These are phyloP conservation scores for Teratosphaeriaceae sp. DNA, from an alignment of 2,329 filamentous ascomycete species.

Conservation along the genomic window DNA sequence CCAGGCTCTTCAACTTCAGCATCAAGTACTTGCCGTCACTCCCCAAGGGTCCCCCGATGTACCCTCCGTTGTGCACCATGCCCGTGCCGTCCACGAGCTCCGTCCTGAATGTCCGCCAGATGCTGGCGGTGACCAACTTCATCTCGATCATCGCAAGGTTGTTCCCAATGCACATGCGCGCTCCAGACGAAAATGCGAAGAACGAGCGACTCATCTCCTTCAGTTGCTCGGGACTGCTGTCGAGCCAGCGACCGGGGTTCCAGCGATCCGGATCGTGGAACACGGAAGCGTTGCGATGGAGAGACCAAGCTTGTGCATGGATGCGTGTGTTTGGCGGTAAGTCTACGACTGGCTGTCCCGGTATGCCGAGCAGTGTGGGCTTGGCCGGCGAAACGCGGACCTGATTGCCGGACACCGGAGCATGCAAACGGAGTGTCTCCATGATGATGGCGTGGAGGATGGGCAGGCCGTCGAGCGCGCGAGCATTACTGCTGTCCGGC, in stretches of 20 bases:
- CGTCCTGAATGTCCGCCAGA: slow-evolving; percentile 58
- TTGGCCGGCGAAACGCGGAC: slow-evolving; percentile 42
- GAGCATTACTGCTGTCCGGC: slow-evolving; percentile 11
- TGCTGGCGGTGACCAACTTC: slow-evolving; percentile 59
- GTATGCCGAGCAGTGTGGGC: not conserved
- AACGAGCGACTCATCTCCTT: slow-evolving; percentile 39
- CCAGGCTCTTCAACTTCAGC: slow-evolving; percentile 1
- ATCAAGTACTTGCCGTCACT: slow-evolving; percentile 9
- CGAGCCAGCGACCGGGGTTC: slow-evolving; percentile 33
- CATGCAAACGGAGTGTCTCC: slow-evolving; percentile 52
- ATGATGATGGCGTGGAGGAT: slow-evolving; percentile 50
- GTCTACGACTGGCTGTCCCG: slow-evolving; percentile 21
- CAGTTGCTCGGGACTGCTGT: slow-evolving; percentile 24
- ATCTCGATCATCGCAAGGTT: slow-evolving; percentile 50
- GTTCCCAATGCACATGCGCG: slow-evolving; percentile 40
- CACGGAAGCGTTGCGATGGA: slow-evolving; percentile 36
- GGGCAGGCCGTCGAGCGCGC: slow-evolving; percentile 38
- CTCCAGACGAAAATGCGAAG: slow-evolving; percentile 41
- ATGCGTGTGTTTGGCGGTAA: slow-evolving; percentile 36
- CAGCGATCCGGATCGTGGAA: slow-evolving; percentile 32
- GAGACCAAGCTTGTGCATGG: slow-evolving; percentile 34
- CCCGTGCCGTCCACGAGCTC: slow-evolving; percentile 35
- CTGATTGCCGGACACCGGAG: slow-evolving; percentile 52
- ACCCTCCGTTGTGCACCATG: slow-evolving; percentile 40
- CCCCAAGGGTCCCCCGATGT: slow-evolving; percentile 39